phyloP scores from a whole-genome alignment of 371 early-diverging fungal species.

The Syncephalis fuscata region DNA sequence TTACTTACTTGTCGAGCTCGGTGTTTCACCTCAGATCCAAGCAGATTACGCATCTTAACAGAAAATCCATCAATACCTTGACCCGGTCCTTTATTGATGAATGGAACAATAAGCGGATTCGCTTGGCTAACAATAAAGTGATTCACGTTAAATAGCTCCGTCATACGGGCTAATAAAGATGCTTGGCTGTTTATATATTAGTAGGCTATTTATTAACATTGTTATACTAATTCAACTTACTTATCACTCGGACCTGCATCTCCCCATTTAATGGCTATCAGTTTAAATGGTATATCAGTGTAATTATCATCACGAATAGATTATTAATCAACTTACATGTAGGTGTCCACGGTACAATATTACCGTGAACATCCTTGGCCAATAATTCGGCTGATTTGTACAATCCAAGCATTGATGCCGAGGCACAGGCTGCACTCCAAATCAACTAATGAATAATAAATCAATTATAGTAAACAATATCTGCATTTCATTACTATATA shows the following conservation, averaged over 20 bases:
- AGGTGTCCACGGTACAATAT: constrained; percentile 41
- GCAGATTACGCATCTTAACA: constrained; percentile 21
- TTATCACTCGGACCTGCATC: constrained; percentile 25
- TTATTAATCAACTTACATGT: constrained; percentile 22
- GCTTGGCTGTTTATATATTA: constrained; percentile 11
- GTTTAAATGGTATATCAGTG: not conserved
- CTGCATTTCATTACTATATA: not conserved
- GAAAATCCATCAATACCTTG: constrained; percentile 22
- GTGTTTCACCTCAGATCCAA: constrained; percentile 38
- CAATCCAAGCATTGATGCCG: constrained; percentile 38
- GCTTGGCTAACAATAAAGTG: constrained; percentile 63
- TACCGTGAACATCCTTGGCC: constrained; percentile 47
- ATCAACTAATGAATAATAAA: constrained; percentile 23
- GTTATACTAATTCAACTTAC: too few species aligned
- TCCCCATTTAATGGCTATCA: constrained; percentile 13
- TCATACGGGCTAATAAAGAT: constrained; percentile 35
- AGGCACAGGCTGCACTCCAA: constrained; percentile 53
- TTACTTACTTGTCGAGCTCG: constrained; percentile 31
- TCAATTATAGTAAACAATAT: not conserved
- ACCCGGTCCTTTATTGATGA: constrained; percentile 27
- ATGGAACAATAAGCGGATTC: constrained; percentile 41
- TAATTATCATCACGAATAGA: not conserved
- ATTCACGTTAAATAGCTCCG: constrained; percentile 59
- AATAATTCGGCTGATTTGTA: constrained; percentile 37
- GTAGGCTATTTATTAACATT: not conserved